Conservation (phyloP, 768 basidiomycete genomes). For the Lentinula detonsa region DNA sequence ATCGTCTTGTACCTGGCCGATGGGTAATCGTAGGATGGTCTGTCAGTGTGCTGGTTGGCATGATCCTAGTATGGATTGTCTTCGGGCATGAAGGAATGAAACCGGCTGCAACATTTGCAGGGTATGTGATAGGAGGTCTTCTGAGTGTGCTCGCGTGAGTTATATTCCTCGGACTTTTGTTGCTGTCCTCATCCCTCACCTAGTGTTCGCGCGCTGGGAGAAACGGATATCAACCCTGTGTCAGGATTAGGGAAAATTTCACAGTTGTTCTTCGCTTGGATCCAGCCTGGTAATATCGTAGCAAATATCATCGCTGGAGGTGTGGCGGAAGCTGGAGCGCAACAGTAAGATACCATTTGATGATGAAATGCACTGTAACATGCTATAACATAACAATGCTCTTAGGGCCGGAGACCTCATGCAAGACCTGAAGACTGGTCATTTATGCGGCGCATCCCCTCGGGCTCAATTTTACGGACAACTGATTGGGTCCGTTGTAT, state of each 20-base stretch:
- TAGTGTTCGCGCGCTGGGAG: conserved; percentile 90
- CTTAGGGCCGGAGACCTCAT: conserved; percentile 90
- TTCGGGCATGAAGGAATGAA: conserved; percentile 91
- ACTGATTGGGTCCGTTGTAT: conserved; percentile 82
- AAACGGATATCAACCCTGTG: conserved; percentile 92
- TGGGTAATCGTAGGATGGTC: conserved; percentile 75
- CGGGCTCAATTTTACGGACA: conserved; percentile 93
- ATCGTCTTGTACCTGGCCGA: conserved; percentile 70
- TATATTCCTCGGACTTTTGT: not conserved
- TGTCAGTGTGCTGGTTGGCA: conserved; percentile 60
- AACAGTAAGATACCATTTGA: conserved; percentile 50
- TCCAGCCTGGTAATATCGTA: conserved; percentile 93
- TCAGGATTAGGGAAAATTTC: conserved; percentile 93
- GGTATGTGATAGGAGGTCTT: conserved; percentile 76
- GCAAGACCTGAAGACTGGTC: conserved; percentile 98
- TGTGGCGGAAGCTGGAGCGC: conserved; percentile 93
- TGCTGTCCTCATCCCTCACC: conserved; percentile 4
- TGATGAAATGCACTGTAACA: no score
- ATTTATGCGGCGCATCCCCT: conserved; percentile 87
- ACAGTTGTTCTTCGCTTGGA: conserved; percentile 89
- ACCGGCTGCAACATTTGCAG: conserved; percentile 90
- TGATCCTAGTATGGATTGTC: conserved; percentile 77
- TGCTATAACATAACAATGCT: not conserved
- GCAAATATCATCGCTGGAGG: conserved; percentile 97
- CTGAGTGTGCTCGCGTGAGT: conserved; percentile 83